Evolutionary conservation across 257 asterid genomes (phyloP), one percentile per base, ranked within the genome.

Genomic region (Nicotiana otophora): DNA sequence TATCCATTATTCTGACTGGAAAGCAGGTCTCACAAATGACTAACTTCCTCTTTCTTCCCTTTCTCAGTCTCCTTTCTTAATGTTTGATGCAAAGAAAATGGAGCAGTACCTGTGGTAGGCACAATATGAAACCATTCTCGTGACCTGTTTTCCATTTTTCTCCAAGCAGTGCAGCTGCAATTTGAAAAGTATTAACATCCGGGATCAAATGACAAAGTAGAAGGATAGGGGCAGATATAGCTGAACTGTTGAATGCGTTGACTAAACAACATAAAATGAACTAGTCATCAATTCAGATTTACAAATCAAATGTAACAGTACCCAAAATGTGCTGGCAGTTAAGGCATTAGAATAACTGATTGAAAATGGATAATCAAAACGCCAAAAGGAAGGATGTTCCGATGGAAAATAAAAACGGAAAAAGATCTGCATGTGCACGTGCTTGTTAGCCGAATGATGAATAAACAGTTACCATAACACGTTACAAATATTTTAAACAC

Each of bases 41-140:
- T 51, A 46, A 74, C 58, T 57, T 57, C 36, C 77, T 31, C 64
- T 4, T 16, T 34, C 31, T 79, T 46, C 67, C 82, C 62, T 8
- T 67, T 62, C 60, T 81, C 74, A 19, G 26, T 10, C 62, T 48
- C 67, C n/a, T 14, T 17, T 46, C 54, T n/a, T 51, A 31, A 81
- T 66, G 36, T 15, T 54, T 51, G 20, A 66, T 54, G 19, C 46
- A 48, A 33, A 66, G 54, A 70, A 60, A 74, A 36, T 55, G 77
- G 61, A 82, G 58, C 66, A 81, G 65, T 93, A 96, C 99, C 98
- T 91, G 94, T 96, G 99, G 86, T 91, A 96, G 46, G 99, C 94
- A 57, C 98, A 96, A 82, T 93, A 96, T 14, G 98, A 96, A 39
- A 96, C 97, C 99, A 92, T 94, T 88, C 92, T 94, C 30, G 97